Evolutionary conservation across 345 rosid species (phyloP).

Genomic region (Orychophragmus violaceus): DNA sequence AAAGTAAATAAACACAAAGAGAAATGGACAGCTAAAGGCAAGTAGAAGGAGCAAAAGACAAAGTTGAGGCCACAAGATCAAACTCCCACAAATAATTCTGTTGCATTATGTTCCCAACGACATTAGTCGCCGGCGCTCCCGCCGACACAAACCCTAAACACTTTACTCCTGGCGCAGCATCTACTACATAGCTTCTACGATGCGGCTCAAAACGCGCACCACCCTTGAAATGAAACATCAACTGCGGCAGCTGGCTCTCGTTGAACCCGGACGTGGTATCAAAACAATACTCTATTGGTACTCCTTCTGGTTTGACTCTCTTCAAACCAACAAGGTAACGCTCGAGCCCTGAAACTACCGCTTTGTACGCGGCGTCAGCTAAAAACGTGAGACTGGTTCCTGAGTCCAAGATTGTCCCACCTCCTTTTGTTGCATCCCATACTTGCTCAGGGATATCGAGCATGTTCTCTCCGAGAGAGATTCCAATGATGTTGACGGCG

Average conservation of each 20-base stretch:
- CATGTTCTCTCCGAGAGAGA: slow-evolving; percentile 37
- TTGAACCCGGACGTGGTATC: slow-evolving; percentile 24
- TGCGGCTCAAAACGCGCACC: slow-evolving; percentile 58
- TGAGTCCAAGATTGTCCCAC: slow-evolving; percentile 51
- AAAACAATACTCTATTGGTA: slow-evolving; percentile 53
- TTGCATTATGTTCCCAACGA: slow-evolving; percentile 54
- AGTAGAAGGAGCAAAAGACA: slow-evolving; percentile 58
- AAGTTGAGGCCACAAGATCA: slow-evolving; percentile 28
- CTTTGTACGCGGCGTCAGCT: slow-evolving; percentile 35
- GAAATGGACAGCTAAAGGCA: slow-evolving; percentile 29
- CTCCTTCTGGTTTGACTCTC: slow-evolving; percentile 18
- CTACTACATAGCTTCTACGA: slow-evolving; percentile 42
- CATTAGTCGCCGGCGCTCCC: slow-evolving; percentile 23
- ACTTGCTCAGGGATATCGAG: slow-evolving; percentile 40
- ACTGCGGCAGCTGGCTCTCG: slow-evolving; percentile 34
- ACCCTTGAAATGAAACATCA: slow-evolving; percentile 40
- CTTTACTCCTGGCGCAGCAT: slow-evolving; percentile 31
- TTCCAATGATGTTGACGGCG: slow-evolving; percentile 40
- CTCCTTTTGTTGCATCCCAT: slow-evolving; percentile 41
- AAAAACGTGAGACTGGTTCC: slow-evolving; percentile 46
- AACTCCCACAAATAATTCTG: slow-evolving; percentile 65
- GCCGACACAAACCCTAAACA: slow-evolving; percentile 42
- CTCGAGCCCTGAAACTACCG: slow-evolving; percentile 33
- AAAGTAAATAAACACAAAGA: slow-evolving; percentile 1
- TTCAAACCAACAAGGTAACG: slow-evolving; percentile 23